phyloP scores from a whole-genome alignment of 2,329 filamentous ascomycete species.

The Diaporthe sp. region DNA sequence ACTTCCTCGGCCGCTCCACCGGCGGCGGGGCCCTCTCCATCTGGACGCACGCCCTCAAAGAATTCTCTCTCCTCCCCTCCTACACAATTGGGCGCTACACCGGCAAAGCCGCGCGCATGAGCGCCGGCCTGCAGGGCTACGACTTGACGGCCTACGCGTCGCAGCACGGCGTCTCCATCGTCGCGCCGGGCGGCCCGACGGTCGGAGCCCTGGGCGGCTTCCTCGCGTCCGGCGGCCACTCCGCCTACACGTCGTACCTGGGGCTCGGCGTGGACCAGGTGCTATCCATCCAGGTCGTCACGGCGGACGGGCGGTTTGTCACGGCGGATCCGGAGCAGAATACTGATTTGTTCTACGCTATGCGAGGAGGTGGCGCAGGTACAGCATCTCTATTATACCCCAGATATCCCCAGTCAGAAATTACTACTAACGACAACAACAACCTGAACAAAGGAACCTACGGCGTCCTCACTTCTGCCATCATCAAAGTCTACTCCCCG shows the following conservation, averaged over 20 bases:
- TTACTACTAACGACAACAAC: not conserved
- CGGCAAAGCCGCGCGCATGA: slow-evolving; percentile 50
- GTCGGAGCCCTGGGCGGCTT: slow-evolving; percentile 56
- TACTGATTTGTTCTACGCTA: slow-evolving; percentile 51
- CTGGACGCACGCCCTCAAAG: slow-evolving; percentile 65
- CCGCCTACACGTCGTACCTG: slow-evolving; percentile 54
- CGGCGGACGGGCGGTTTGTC: slow-evolving; percentile 46
- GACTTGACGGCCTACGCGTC: slow-evolving; percentile 45
- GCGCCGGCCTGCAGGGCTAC: slow-evolving; percentile 49
- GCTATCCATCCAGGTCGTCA: slow-evolving; percentile 47
- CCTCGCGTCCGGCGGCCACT: slow-evolving; percentile 62
- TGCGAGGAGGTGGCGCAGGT: slow-evolving; percentile 55
- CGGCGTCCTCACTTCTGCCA: slow-evolving; percentile 20
- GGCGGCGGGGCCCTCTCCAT: slow-evolving; percentile 49
- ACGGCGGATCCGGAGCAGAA: slow-evolving; percentile 47
- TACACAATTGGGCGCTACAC: slow-evolving; percentile 38
- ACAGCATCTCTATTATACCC: not conserved
- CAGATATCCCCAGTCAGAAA: not conserved
- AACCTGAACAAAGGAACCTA: slow-evolving; percentile 7
- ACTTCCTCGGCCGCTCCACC: slow-evolving; percentile 54
- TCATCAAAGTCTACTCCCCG: slow-evolving; percentile 3
- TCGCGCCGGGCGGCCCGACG: slow-evolving; percentile 54
- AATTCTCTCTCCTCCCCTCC: not conserved
- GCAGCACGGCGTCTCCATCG: slow-evolving; percentile 43
- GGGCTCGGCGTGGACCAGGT: slow-evolving; percentile 64